A percentile compares a stretch with the other conserved stretches of the same genome.
phyloP scores from a whole-genome alignment of 768 basidiomycete species.

The Hericium alpestre region DNA sequence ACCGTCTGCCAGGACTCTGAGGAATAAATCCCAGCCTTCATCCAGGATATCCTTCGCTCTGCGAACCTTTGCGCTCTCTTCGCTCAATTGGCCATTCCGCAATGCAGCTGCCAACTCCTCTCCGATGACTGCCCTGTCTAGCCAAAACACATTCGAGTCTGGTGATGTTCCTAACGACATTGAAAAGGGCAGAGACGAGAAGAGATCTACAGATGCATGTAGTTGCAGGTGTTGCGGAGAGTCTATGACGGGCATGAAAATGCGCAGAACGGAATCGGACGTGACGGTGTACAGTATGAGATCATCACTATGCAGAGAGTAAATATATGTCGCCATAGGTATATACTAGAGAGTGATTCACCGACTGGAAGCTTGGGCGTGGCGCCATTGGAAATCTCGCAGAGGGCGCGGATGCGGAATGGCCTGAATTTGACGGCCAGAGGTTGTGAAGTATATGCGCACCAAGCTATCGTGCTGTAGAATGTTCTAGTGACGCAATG shows the following conservation, averaged over 20 bases:
- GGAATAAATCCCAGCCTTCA: constrained; percentile 72
- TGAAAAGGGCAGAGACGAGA: constrained; percentile 43
- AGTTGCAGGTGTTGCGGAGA: constrained; percentile 77
- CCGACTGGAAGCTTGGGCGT: constrained; percentile 57
- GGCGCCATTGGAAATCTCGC: constrained; percentile 61
- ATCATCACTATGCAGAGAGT: constrained; percentile 43
- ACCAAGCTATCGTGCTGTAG: constrained; percentile 47
- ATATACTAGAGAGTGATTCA: constrained; percentile 24
- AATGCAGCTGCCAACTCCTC: constrained; percentile 36
- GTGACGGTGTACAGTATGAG: constrained; percentile 77
- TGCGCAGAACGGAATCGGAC: constrained; percentile 68
- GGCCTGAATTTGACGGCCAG: constrained; percentile 54
- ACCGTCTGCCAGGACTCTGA: constrained; percentile 61
- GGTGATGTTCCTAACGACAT: constrained; percentile 18
- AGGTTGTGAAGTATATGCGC: constrained; percentile 61
- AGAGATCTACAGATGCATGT: constrained; percentile 66
- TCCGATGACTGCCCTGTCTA: constrained; percentile 53
- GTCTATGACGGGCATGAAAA: constrained; percentile 84
- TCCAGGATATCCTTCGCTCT: constrained; percentile 53
- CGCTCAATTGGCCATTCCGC: constrained; percentile 9
- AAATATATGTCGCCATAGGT: not conserved
- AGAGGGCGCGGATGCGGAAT: constrained; percentile 70
- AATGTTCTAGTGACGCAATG: constrained; percentile 8
- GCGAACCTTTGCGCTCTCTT: constrained; percentile 36
- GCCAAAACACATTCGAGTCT: constrained; percentile 51